These are phyloP conservation scores for Schoenoplectus tabernaemontani DNA, from an alignment of 202 grass and related monocot species.

Conservation along the genomic window DNA sequence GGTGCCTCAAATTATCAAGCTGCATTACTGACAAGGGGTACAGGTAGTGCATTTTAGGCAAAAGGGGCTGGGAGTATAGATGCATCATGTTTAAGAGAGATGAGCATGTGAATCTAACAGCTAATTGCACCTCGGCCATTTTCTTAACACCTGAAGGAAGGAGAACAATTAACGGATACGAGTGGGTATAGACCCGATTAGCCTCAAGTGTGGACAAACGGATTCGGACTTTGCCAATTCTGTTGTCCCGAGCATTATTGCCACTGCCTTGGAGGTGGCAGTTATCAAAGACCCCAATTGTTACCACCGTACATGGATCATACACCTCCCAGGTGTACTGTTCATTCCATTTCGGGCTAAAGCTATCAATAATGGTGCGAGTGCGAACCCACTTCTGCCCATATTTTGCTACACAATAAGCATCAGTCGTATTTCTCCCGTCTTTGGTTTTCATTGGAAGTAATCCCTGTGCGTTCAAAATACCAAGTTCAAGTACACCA, in stretches of 20 bases:
- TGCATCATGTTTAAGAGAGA: constrained; percentile 57
- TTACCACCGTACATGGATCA: constrained; percentile 56
- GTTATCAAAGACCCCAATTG: constrained; percentile 55
- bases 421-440: constrained; percentile 45
- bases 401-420: constrained; percentile 65
- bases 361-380: constrained; percentile 52
- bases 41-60: constrained; percentile 66
- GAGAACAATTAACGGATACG: constrained; percentile 44
- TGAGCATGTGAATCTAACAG: constrained; percentile 51
- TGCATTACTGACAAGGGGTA: constrained; percentile 48
- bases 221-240: constrained; percentile 62
- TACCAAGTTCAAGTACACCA: constrained; percentile 52
- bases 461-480: constrained; percentile 49
- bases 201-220: constrained; percentile 53
- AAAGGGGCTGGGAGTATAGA: constrained; percentile 46
- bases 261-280: constrained; percentile 45
- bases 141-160: constrained; percentile 49
- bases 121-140: constrained; percentile 60
- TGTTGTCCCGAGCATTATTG: constrained; percentile 29
- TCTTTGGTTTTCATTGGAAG: constrained; percentile 59
- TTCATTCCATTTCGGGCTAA: constrained; percentile 57
- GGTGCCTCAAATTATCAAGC: constrained; percentile 46
- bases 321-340: constrained; percentile 74
- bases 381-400: constrained; percentile 64
- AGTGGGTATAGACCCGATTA: constrained; percentile 44